A percentile compares a stretch with the other conserved stretches of the same genome.
phyloP scores from a whole-genome alignment of 768 basidiomycete genomes.

The Chalciporus sphaerocephalus region DNA sequence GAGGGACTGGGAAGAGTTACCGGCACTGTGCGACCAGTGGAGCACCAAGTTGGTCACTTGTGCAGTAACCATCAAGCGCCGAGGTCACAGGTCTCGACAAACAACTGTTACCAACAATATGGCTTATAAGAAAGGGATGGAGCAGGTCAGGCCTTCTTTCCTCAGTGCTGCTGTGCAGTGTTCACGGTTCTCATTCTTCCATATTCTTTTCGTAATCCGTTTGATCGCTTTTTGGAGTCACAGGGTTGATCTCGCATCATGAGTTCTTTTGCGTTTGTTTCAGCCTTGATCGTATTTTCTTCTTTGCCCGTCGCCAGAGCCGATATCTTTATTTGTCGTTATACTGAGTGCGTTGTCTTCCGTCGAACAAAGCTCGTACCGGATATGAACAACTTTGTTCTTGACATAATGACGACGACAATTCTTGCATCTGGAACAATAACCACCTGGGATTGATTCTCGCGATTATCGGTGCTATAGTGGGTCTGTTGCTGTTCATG shows the following conservation, averaged over 20 bases:
- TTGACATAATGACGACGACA: neutral
- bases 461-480: slow-evolving; percentile 5
- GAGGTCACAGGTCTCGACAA: neutral
- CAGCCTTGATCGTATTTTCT: slow-evolving; percentile 4
- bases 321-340: slow-evolving; percentile 5
- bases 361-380: neutral
- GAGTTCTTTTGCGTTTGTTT: slow-evolving; percentile 5
- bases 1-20: too few species aligned
- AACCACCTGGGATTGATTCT: neutral
- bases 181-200: slow-evolving; percentile 4
- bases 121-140: slow-evolving; percentile 12
- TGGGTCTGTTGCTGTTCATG: slow-evolving; percentile 2
- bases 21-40: too few species aligned
- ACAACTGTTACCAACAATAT: neutral
- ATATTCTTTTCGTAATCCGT: too few species aligned
- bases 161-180: slow-evolving; percentile 14
- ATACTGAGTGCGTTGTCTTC: slow-evolving; percentile 2
- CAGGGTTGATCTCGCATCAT: neutral
- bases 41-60: too few species aligned
- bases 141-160: neutral
- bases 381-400: neutral
- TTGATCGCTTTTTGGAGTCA: neutral
- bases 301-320: slow-evolving; percentile 11
- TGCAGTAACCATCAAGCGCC: neutral
- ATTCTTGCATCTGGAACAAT: slow-evolving; percentile 11